Percentiles rank a stretch among this genome's conserved stretches.
phyloP scores from a whole-genome alignment of 148 eudicot species.

The Drosera capensis region DNA sequence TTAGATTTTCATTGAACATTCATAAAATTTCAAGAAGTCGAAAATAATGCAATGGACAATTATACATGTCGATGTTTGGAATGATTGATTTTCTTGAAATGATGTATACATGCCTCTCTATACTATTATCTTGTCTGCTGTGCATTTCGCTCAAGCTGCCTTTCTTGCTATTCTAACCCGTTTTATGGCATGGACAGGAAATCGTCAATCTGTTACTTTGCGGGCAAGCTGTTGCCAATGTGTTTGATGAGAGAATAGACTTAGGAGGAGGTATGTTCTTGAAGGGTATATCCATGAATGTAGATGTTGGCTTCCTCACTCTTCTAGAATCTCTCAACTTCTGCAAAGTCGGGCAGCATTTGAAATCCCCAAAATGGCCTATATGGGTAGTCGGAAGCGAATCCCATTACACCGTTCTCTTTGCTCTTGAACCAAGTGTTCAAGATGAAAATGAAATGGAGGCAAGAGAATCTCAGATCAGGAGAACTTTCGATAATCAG shows the following conservation, averaged over 20 bases:
- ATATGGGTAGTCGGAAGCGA: constrained; percentile 99
- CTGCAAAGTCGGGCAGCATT: constrained; percentile 78
- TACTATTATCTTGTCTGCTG: too few relatives aligned
- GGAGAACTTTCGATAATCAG: constrained; percentile 85
- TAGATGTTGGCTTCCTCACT: constrained; percentile 91
- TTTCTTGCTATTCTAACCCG: neutral
- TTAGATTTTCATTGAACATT: too few relatives aligned
- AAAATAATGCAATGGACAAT: too few relatives aligned
- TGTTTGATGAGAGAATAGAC: constrained; percentile 85
- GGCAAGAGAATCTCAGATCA: constrained; percentile 55
- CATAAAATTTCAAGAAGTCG: too few relatives aligned
- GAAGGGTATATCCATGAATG: constrained; percentile 58
- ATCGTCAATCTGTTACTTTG: constrained; percentile 85
- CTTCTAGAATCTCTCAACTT: constrained; percentile 75
- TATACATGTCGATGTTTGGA: neutral
- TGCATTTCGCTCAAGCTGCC: too few relatives aligned
- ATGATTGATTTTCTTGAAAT: neutral
- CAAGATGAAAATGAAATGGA: constrained; percentile 87
- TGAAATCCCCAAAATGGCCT: constrained; percentile 91
- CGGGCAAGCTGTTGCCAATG: constrained; percentile 88
- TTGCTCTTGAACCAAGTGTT: constrained; percentile 60
- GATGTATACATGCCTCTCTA: too few relatives aligned
- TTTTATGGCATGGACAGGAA: constrained; percentile 39
- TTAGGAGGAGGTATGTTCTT: constrained; percentile 88
- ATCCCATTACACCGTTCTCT: constrained; percentile 82